Evolutionary conservation across 2,329 filamentous ascomycete genomes (phyloP), one percentile per base, ranked within the genome.

Genomic region (Nemania serpens): DNA sequence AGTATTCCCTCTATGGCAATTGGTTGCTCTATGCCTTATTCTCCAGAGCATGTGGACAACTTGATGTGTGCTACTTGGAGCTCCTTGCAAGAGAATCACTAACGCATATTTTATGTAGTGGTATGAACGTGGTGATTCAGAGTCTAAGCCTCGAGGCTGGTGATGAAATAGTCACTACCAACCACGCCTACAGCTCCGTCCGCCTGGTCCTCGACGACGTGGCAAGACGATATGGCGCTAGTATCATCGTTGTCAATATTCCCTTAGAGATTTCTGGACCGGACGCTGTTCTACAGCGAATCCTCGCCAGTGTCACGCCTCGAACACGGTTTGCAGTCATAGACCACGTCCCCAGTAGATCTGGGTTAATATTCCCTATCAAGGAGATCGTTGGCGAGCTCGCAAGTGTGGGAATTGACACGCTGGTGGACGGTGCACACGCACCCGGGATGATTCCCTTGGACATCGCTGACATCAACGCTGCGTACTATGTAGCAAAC

Each of bases 281-380:
- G 10, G 59, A 61, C 22, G 54, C 33, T 33, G 25, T 61, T 25
- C 20, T 61, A 20, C 36, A 57, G 34, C n/a, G 54, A 5, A 57
- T 61, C 11, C 43, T 61, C 6, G 47, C 54, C 1, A 46, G 59
- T 15, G 59, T 61, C 17, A 61, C 59, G 13, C 52, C 53, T 36
- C 53, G 59, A 9, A 61, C 59, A n/a, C 39, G 48, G 13, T 61
- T 61, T 13, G 59, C 59, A 18, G 43, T 61, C 25, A 61, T 61
- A 39, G 59, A 61, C 45, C 59, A 61, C 22, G 43, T 61, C 13
- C 39, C 43, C 18, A 61, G 59, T 22, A 45, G 59, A 11, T 47
- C 59, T 17, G 59, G 59, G 3, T 29, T 61, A 13, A 48, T 61
- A 34, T 61, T 61, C 12, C 59, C 59, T 13, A 58, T 58, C 2